Percentiles rank a stretch among this genome's conserved stretches.
phyloP scores from a whole-genome alignment of 768 basidiomycete species.

The Suillus weaverae region DNA sequence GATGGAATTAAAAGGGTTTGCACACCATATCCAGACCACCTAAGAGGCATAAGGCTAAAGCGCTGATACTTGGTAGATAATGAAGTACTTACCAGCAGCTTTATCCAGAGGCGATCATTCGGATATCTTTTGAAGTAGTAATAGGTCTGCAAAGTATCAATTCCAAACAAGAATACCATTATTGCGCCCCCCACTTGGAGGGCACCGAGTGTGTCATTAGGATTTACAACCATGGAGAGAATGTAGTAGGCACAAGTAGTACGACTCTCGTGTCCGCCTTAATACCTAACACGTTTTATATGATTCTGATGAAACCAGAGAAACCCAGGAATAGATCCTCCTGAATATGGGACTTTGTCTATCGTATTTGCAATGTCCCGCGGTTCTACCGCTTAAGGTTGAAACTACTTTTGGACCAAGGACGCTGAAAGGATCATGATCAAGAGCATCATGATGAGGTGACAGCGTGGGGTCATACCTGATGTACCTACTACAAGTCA shows the following conservation, averaged over 20 bases:
- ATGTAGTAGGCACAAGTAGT: no score
- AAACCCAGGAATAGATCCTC: neutral
- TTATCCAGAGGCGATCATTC: slow-evolving; percentile 20
- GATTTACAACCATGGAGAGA: neutral
- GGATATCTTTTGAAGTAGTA: slow-evolving; percentile 22
- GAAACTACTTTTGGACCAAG: neutral
- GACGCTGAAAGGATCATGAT: neutral
- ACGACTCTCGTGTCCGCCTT: neutral
- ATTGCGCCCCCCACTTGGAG: slow-evolving; percentile 26
- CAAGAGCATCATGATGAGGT: neutral
- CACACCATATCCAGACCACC: slow-evolving; percentile 8
- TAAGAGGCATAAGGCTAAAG: slow-evolving; percentile 9
- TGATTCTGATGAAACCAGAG: neutral
- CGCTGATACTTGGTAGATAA: slow-evolving; percentile 2
- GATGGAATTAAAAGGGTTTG: neutral
- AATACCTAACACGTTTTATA: neutral
- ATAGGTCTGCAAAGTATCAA: slow-evolving; percentile 27
- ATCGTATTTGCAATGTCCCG: neutral
- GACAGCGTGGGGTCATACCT: neutral
- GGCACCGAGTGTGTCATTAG: slow-evolving; percentile 16
- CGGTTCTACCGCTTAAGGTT: neutral
- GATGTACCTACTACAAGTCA: neutral
- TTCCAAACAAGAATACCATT: slow-evolving; percentile 25
- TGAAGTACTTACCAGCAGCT: slow-evolving; percentile 17
- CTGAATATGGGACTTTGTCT: neutral